These are phyloP conservation scores for Cryptococcus floricola DNA, from an alignment of 1,284 basidiomycete species.

Conservation along the genomic window DNA sequence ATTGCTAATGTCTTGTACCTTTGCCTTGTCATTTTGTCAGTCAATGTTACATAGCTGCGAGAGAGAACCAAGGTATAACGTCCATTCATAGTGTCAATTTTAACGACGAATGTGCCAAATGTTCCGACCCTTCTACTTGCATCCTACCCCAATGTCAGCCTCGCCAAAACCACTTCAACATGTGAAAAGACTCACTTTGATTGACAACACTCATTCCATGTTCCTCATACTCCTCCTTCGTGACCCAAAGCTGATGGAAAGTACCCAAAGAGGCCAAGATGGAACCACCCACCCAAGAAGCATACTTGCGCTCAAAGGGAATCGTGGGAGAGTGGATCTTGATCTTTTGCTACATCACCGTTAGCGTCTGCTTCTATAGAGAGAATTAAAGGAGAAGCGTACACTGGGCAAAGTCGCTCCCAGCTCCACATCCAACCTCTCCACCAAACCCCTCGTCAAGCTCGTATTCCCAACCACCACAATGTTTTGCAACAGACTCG, in stretches of 20 bases:
- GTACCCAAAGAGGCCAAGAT: constrained; percentile 89
- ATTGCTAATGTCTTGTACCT: no score
- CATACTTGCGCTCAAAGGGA: constrained; percentile 78
- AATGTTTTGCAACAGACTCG: constrained; percentile 84
- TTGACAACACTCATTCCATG: constrained; percentile 48
- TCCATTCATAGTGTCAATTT: neutral
- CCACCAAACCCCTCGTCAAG: constrained; percentile 77
- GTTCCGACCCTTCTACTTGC: constrained; percentile 1
- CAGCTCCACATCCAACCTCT: constrained; percentile 79
- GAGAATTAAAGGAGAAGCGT: constrained; percentile 41
- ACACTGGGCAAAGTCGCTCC: constrained; percentile 73
- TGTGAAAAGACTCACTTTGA: constrained; percentile 35
- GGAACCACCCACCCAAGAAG: constrained; percentile 89
- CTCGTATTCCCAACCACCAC: constrained; percentile 91
- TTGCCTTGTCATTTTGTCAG: no score
- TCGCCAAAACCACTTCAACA: neutral
- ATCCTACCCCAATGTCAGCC: neutral
- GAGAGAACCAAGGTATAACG: neutral
- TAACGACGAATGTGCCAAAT: neutral
- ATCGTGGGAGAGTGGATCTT: constrained; percentile 90
- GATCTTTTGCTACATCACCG: constrained; percentile 49
- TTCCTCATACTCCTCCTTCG: constrained; percentile 82
- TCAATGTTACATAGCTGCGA: neutral
- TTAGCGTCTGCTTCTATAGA: neutral
- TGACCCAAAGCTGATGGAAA: constrained; percentile 95